Base-by-base conservation (phyloP, 306 rosid species). In the Cajanus cajan region DNA sequence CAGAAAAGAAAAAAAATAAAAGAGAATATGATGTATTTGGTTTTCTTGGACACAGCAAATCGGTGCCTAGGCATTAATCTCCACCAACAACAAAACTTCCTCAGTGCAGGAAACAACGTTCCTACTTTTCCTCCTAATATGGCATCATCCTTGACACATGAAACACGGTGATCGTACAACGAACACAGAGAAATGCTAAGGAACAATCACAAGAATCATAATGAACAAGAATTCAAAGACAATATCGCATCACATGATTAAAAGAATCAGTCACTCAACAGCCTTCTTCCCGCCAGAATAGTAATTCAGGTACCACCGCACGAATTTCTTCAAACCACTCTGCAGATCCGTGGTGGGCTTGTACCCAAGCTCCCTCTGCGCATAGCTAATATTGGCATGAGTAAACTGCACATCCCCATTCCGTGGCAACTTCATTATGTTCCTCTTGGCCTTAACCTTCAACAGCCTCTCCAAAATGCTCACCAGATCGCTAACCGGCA, bases 341-440 rank as follows among this genome's bases (percentile, higher is more conserved):
- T 91, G 92, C 55, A 95, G 85, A 92, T 95, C 98, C 0, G 97
- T 95, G 0, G 85, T 77, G 19, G 98, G 98, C 83, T 86, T 91
- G 76, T 95, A 95, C 18, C 97, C 98, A 71, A 95, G 89, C 64
- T 95, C 96, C 78, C 90, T 87, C 88, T 90, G 92, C 24, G 97
- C 97, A 14, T 71, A 90, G 84, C 98, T 95, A 68, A 95, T 95
- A 64, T 95, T 95, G 5, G 98, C 98, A 24, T 95, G 98, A 65
- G 98, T 95, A 71, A 85, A 95, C 58, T 82, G 98, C 73, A 95
- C 98, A 40, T 95, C 98, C 61, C 98, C 98, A 55, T 95, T 95
- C 58, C 94, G 85, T 0, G 98, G 98, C 94, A 95, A 76, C 86
- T 65, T 90, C 96, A 91, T 86, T 10, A 90, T 78, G 9, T 84